Conservation (phyloP, 2,329 filamentous ascomycete genomes). For the Trichoderma asperellum region DNA sequence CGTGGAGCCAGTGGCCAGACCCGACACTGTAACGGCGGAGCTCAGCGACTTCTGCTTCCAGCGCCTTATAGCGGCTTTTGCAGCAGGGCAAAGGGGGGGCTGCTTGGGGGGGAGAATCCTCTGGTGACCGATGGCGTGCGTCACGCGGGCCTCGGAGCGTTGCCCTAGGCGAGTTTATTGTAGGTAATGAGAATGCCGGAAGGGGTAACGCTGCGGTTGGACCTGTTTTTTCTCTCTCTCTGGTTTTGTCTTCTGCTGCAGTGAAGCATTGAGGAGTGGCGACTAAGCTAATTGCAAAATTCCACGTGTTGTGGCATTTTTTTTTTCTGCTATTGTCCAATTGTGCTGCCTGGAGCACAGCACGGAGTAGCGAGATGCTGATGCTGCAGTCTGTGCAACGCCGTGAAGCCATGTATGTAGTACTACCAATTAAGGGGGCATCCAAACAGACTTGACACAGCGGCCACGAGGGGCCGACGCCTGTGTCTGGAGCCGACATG, state of each 20-base stretch:
- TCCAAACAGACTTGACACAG: background rate
- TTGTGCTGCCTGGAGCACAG: background rate
- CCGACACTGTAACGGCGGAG: constrained; percentile 7
- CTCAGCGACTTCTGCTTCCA: constrained; percentile 6
- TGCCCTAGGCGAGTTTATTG: constrained; percentile 25
- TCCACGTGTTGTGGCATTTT: background rate
- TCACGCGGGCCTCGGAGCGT: constrained; percentile 24
- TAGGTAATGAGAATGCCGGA: constrained; percentile 29
- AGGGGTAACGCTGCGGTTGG: background rate
- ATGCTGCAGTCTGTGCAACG: background rate
- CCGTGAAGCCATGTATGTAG: background rate
- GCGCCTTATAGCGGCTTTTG: constrained; percentile 13
- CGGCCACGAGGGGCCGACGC: background rate
- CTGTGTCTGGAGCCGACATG: background rate
- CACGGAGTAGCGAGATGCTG: background rate
- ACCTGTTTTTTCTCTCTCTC: background rate
- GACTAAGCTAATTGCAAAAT: background rate
- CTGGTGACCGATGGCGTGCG: constrained; percentile 29
- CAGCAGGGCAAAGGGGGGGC: background rate
- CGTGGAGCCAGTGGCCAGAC: constrained; percentile 6
- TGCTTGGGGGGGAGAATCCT: background rate
- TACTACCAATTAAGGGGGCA: background rate
- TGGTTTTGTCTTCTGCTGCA: background rate
- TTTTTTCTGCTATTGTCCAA: background rate
- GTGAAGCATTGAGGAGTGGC: background rate